Base-by-base conservation (phyloP, 257 asterid species). In the Solanum chilense region DNA sequence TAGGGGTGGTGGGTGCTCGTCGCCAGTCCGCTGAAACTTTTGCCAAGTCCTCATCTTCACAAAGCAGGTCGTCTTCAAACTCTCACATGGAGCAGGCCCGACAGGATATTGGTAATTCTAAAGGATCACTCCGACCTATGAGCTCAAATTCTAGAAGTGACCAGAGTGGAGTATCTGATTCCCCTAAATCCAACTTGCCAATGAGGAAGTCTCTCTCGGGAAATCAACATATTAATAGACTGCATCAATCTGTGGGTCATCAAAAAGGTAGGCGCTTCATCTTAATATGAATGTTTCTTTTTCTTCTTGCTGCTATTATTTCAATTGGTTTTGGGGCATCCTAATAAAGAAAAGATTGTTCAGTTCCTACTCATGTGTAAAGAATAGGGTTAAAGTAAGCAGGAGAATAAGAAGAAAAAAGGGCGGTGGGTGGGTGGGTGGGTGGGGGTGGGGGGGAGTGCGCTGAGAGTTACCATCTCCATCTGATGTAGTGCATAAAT, bases 1-100 rank as follows among this genome's bases (percentile, higher is more conserved):
- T 97, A 74, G 98, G 98, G 33, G 98, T 94, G 76, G 99, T 95
- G 86, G 99, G 99, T 68, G 94, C 97, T 68, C 95, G 98, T 29
- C 95, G 99, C 25, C 94, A 93, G 88, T 90, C 93, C 52, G 86
- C 92, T 91, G 98, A 92, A 52, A 86, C 89, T 86, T 87, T 96
- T 87, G 86, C 87, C 31, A 91, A 90, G 87, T 41, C 90, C 87
- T 87, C 92, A 64, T 86, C 97, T 39, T 76, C 93, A 70, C 98
- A 93, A 85, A 88, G 89, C 90, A 88, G 90, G 77, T 83, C 97
- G 21, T 83, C 90, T 90, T 88, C 93, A 66, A 89, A 88, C 89
- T 80, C 88, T 45, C 94, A 90, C 68, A 73, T 89, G 47, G 93
- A 89, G 81, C 94, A 91, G 83, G 96, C 92, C 60, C 90, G 88